A percentile compares a stretch with the other conserved stretches of the same genome.
Evolutionary conservation across 225 moss, liverwort and hornwort species (phyloP).

Genomic region (Rhytidiadelphus loreus): DNA sequence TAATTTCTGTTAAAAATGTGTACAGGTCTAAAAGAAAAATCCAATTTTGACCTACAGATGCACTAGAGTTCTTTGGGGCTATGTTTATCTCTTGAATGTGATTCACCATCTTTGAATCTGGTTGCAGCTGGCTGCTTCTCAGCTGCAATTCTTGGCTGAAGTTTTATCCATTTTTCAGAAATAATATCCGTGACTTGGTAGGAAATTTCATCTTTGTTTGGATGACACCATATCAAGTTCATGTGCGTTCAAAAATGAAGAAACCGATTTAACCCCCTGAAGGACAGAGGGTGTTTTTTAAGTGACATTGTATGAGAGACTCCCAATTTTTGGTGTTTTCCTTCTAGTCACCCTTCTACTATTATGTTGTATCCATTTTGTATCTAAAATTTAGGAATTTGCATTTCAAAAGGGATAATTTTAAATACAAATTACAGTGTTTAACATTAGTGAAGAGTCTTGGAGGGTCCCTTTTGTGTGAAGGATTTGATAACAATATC

Average conservation of each 20-base stretch:
- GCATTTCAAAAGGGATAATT: background rate
- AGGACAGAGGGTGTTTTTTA: too few species aligned
- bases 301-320: too few species aligned
- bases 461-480: background rate
- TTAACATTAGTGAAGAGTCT: background rate
- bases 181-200: background rate
- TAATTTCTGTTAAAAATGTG: background rate
- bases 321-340: too few species aligned
- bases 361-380: background rate
- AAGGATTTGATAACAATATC: background rate
- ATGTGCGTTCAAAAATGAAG: background rate
- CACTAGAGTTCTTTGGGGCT: background rate
- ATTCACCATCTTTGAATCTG: background rate
- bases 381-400: too few species aligned
- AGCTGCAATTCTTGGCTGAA: background rate
- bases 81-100: background rate
- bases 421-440: background rate
- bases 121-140: background rate
- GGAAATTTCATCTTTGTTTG: background rate
- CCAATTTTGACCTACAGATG: constrained; percentile 10
- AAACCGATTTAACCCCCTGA: background rate
- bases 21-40: background rate
- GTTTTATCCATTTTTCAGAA: background rate
- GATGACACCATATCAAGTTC: background rate
- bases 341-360: background rate